A percentile compares a stretch with the other conserved stretches of the same genome.
Evolutionary conservation across 257 asterid genomes (phyloP).

Genomic region (Echium plantagineum): DNA sequence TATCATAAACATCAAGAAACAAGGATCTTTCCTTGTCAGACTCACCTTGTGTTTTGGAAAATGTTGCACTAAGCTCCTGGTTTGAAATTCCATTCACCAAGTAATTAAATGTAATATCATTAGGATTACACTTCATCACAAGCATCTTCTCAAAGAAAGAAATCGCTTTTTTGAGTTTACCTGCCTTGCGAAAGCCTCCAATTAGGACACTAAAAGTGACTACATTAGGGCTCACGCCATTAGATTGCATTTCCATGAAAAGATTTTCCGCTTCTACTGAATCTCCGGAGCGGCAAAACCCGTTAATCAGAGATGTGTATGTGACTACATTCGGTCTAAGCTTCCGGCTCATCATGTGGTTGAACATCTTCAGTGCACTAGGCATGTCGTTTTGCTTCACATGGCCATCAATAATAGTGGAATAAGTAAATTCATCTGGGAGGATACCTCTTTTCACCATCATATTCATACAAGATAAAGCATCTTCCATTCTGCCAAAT

Average conservation of each 20-base stretch:
- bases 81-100: constrained; percentile 64
- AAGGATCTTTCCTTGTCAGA: constrained; percentile 21
- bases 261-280: constrained; percentile 42
- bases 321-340: constrained; percentile 48
- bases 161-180: constrained; percentile 53
- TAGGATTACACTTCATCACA: constrained; percentile 54
- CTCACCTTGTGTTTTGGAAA: constrained; percentile 11
- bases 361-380: constrained; percentile 47
- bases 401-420: constrained; percentile 75
- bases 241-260: constrained; percentile 42
- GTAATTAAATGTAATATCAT: constrained; percentile 66
- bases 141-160: constrained; percentile 66
- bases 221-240: constrained; percentile 59
- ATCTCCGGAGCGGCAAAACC: constrained; percentile 55
- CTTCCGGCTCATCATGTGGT: constrained; percentile 40
- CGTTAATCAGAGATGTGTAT: constrained; percentile 60
- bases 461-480: constrained; percentile 40
- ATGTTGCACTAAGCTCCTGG: constrained; percentile 12
- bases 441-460: constrained; percentile 38
- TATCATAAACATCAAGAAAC: constrained; percentile 45
- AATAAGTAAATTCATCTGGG: constrained; percentile 72
- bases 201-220: constrained; percentile 71
- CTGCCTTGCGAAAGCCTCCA: constrained; percentile 65
- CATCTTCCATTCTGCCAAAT: constrained; percentile 60
- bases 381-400: constrained; percentile 54